Conservation (phyloP, 208 protist species). For the Trypanosoma lewisi region DNA sequence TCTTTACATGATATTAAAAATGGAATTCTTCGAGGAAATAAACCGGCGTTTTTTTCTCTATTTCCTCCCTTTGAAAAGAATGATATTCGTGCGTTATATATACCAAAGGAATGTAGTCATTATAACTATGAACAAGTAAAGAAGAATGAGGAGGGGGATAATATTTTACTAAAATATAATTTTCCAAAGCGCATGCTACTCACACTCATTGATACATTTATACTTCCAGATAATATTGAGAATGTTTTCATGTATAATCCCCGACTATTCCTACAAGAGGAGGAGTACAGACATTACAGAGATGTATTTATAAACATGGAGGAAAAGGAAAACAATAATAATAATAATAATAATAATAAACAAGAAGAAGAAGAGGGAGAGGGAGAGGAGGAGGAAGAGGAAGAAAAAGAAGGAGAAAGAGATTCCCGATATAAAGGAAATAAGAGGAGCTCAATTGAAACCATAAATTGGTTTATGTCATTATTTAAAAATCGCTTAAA, state of each 20-base stretch:
- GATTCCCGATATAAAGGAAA: no score
- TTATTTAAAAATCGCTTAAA: constrained; percentile 14
- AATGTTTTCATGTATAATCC: constrained; percentile 21
- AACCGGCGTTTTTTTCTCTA: constrained; percentile 29
- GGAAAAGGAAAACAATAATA: neutral
- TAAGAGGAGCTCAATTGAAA: neutral
- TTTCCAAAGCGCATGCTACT: constrained; percentile 41
- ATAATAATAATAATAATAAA: no score
- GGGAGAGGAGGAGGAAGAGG: no score
- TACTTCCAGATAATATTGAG: constrained; percentile 37
- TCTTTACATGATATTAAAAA: constrained; percentile 70
- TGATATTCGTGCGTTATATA: constrained; percentile 20
- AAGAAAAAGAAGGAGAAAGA: no score
- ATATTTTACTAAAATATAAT: constrained; percentile 10
- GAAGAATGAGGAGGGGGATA: constrained; percentile 12
- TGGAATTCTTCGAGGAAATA: constrained; percentile 60
- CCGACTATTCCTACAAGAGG: constrained; percentile 16
- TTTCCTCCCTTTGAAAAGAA: constrained; percentile 32
- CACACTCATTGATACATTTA: constrained; percentile 55
- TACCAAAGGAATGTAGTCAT: constrained; percentile 5
- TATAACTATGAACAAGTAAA: neutral
- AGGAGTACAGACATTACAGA: neutral
- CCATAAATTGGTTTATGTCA: constrained; percentile 22
- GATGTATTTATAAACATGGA: no score
- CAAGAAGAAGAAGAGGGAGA: neutral